Conservation (phyloP, 768 basidiomycete genomes). For the Dendrothele bispora region DNA sequence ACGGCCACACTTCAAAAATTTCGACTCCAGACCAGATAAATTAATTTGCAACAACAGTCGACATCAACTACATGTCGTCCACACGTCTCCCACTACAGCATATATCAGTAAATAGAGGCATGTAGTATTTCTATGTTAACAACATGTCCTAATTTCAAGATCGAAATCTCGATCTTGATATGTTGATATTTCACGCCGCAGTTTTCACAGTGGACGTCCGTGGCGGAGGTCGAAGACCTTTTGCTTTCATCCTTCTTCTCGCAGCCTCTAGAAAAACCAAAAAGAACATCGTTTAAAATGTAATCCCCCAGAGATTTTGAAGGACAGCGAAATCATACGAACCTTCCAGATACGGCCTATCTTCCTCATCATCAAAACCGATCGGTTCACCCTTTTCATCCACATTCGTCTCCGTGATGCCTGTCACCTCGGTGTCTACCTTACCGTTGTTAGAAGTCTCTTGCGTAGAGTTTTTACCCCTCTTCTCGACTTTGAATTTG, state of each 20-base stretch:
- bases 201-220: slow-evolving; percentile 39
- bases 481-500: slow-evolving; percentile 93
- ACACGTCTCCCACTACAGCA: no score
- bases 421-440: slow-evolving; percentile 26
- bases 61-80: no score
- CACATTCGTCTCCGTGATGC: slow-evolving; percentile 28
- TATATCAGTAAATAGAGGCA: no score
- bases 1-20: no score
- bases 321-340: slow-evolving; percentile 9
- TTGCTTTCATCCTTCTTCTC: slow-evolving; percentile 73
- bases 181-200: slow-evolving; percentile 12
- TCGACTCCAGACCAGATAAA: no score
- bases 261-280: slow-evolving; percentile 61
- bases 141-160: no score
- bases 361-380: slow-evolving; percentile 75
- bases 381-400: slow-evolving; percentile 40
- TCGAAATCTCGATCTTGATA: no score
- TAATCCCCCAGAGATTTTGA: slow-evolving; percentile 4
- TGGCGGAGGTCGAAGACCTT: slow-evolving; percentile 66
- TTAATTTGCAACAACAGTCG: no score
- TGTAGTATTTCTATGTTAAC: no score
- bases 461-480: slow-evolving; percentile 45
- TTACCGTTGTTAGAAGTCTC: slow-evolving; percentile 22
- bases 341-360: slow-evolving; percentile 80
- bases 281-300: no score